These are phyloP conservation scores for Fusarium virguliforme DNA, from an alignment of 2,329 filamentous ascomycete species.

Conservation along the genomic window DNA sequence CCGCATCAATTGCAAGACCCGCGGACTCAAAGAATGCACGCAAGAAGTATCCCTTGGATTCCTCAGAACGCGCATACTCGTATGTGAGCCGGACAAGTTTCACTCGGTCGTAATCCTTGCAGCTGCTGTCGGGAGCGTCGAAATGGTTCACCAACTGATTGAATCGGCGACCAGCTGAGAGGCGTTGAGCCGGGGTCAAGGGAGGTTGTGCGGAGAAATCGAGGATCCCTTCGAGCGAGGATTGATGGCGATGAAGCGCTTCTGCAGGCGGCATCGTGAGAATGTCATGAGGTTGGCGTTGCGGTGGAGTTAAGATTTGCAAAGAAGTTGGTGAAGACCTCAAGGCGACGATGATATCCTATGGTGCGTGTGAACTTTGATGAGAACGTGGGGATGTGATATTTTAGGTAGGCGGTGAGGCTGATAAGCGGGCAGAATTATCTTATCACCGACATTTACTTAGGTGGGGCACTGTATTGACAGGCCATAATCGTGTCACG, in stretches of 20 bases:
- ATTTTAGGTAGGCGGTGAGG: too few relatives aligned
- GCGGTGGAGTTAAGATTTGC: too few relatives aligned
- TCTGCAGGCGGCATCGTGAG: too few relatives aligned
- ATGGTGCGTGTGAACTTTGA: too few relatives aligned
- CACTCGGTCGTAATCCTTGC: conserved; percentile 7
- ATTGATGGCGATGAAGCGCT: conserved; percentile 26
- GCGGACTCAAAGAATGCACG: conserved; percentile 14
- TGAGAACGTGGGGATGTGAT: too few relatives aligned
- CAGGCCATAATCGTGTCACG: too few relatives aligned
- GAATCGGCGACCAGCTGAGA: conserved; percentile 15
- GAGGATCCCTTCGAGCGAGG: conserved; percentile 22
- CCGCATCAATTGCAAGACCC: background rate
- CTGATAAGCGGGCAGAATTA: too few relatives aligned
- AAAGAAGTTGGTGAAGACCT: too few relatives aligned
- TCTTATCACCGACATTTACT: too few relatives aligned
- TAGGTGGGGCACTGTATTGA: too few relatives aligned
- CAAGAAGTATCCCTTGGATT: conserved; percentile 12
- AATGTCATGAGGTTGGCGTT: too few relatives aligned
- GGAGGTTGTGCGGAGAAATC: conserved; percentile 14
- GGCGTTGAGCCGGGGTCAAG: background rate
- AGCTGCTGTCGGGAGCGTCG: conserved; percentile 2
- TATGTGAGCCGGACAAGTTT: conserved; percentile 25
- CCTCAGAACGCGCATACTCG: conserved; percentile 6
- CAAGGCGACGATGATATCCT: too few relatives aligned
- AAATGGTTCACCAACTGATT: conserved; percentile 25